phyloP scores from a whole-genome alignment of 495 filamentous ascomycete genomes.

The Aspergillus ostianus region DNA sequence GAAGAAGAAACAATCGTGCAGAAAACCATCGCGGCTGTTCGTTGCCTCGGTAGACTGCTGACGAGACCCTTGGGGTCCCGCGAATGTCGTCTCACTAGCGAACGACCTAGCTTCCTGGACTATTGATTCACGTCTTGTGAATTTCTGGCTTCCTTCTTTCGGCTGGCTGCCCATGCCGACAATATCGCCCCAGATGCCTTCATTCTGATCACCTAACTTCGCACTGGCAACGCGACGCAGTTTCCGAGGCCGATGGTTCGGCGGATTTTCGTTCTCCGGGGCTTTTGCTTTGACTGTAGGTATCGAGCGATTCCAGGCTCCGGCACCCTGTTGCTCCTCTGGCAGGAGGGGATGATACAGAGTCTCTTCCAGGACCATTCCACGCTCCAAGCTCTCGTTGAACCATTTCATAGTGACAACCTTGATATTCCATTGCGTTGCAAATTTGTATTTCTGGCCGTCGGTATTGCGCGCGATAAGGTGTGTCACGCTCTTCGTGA shows the following conservation, averaged over 20 bases:
- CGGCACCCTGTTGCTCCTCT: slow-evolving; percentile 65
- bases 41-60: slow-evolving; percentile 15
- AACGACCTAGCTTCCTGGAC: slow-evolving; percentile 43
- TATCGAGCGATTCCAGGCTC: slow-evolving; percentile 65
- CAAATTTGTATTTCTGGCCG: slow-evolving; percentile 86
- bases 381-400: slow-evolving; percentile 76
- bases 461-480: slow-evolving; percentile 75
- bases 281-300: slow-evolving; percentile 34
- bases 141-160: slow-evolving; percentile 31
- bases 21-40: slow-evolving; percentile 30
- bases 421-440: slow-evolving; percentile 72
- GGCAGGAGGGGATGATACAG: slow-evolving; percentile 75
- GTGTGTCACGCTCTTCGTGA: slow-evolving; percentile 80
- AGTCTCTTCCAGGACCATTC: slow-evolving; percentile 87
- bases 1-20: slow-evolving; percentile 53
- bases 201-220: slow-evolving; percentile 73
- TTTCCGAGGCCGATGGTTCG: slow-evolving; percentile 53
- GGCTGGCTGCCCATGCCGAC: slow-evolving; percentile 51
- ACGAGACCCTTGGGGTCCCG: slow-evolving; percentile 25
- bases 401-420: slow-evolving; percentile 85
- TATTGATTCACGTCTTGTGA: slow-evolving; percentile 17
- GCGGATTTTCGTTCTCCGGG: slow-evolving; percentile 20
- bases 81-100: slow-evolving; percentile 39
- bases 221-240: slow-evolving; percentile 77
- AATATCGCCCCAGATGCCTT: slow-evolving; percentile 86